Conservation (phyloP, 306 rosid genomes). For the Medicago arabica region DNA sequence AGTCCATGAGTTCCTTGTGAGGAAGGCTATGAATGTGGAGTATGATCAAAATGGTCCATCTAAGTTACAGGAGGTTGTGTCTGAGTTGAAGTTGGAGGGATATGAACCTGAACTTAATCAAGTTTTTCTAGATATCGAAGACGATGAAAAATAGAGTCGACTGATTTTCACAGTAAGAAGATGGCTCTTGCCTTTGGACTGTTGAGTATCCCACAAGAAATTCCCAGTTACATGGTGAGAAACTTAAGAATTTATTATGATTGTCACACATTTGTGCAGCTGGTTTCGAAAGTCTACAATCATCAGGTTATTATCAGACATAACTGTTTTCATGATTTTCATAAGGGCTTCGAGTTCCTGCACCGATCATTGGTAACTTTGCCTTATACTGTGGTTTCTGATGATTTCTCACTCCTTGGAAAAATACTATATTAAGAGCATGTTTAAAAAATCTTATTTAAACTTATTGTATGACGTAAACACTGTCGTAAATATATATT, state of each 20-base stretch:
- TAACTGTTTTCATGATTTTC: too few species aligned
- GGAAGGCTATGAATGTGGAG: conserved; percentile 50
- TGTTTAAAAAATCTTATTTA: too few species aligned
- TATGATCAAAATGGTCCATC: conserved; percentile 35
- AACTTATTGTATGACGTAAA: not conserved
- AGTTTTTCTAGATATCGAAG: conserved; percentile 56
- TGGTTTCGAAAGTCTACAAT: conserved; percentile 55
- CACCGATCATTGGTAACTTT: conserved; percentile 56
- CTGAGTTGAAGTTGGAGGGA: conserved; percentile 54
- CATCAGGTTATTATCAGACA: conserved; percentile 43
- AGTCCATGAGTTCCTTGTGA: conserved; percentile 25
- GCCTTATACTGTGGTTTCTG: not conserved
- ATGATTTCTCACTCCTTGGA: not conserved
- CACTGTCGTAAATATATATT: not conserved
- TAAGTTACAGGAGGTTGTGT: conserved; percentile 49
- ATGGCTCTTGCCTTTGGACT: conserved; percentile 67
- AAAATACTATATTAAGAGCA: not conserved
- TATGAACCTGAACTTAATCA: conserved; percentile 60
- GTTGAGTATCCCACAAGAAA: conserved; percentile 36
- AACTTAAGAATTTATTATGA: conserved; percentile 65
- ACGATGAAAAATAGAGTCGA: conserved; percentile 47
- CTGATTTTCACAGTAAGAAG: conserved; percentile 62
- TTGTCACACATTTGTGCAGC: conserved; percentile 61
- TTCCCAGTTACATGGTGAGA: conserved; percentile 62
- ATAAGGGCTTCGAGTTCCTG: conserved; percentile 38